Evolutionary conservation across 805 yeast genomes (phyloP), one percentile per base, ranked within the genome.

Genomic region (Saccharomycopsis fermentans): DNA sequence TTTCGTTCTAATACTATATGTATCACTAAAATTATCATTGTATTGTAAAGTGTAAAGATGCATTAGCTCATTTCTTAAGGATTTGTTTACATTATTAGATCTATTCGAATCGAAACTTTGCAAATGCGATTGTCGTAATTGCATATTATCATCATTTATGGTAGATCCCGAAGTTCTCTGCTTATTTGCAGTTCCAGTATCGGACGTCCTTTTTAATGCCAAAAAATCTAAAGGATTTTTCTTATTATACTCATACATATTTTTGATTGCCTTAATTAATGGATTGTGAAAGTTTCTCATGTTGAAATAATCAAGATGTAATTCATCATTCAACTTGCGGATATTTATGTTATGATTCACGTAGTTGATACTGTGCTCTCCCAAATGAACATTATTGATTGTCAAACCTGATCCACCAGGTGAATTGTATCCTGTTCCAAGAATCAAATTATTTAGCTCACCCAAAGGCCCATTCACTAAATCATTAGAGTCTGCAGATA

Each of bases 271-370:
- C 55, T 53, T 59, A 16, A 56, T 48, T 26, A 61, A 55, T 17
- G 63, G 61, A 37, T 59, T 61, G 21, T 56, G 39, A 37, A 61
- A 61, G 32, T 59, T 56, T 48, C 62, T 29, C 27, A 58, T 24
- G 24, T 56, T 56, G 47, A 56, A 59, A 26, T 59, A 61, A 37
- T 59, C 61, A 34, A 56, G 54, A 34, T 61, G 57, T 12, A 61
- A 29, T 35, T 61, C 59, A 47, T 61, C 63, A 40, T 61, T 61
- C 21, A 61, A 37, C 24, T 57, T 58, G 37, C 62, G 36, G 34
- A 59, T 55, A 48, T 61, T 60, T 14, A 57, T 27, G 11, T 26
- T 54, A 27, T 26, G 27, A 11, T 21, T n/a, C 35, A 26, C 32
- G 24, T 50, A 48, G 21, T 55, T 50, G 27, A 56, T 54, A 12